Percentiles rank a stretch among this genome's conserved stretches.
Evolutionary conservation across 163 green algal species (phyloP).

Genomic region (Scenedesmus sp.): DNA sequence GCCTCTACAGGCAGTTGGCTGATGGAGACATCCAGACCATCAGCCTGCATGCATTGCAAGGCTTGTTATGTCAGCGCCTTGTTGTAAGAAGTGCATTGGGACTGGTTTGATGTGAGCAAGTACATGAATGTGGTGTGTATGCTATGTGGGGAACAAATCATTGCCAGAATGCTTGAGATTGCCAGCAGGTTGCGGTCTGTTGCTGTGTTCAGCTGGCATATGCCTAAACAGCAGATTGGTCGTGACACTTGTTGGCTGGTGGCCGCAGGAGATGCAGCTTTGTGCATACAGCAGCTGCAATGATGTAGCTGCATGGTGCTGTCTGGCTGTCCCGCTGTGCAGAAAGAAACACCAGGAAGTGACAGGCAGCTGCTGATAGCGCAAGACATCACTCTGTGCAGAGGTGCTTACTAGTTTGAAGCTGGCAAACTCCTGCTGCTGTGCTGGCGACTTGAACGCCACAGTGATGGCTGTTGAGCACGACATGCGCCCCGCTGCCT

Average conservation of each 20-base stretch:
- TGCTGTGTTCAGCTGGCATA: no score
- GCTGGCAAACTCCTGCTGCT: constrained; percentile 4
- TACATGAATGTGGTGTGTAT: background rate
- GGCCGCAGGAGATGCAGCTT: background rate
- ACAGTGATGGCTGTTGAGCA: background rate
- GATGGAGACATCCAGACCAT: background rate
- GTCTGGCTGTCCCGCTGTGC: no score
- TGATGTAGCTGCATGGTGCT: background rate
- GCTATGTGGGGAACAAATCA: no score
- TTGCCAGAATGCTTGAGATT: no score
- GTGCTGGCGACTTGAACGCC: background rate
- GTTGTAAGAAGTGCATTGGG: no score
- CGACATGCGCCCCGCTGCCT: background rate
- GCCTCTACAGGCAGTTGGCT: background rate
- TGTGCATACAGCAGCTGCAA: background rate
- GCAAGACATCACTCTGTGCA: background rate
- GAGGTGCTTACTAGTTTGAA: background rate
- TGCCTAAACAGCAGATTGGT: no score
- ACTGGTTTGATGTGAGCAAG: no score
- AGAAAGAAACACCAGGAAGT: background rate
- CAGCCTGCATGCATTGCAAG: background rate
- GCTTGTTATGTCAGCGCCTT: no score
- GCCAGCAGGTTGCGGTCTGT: no score
- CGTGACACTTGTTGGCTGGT: background rate
- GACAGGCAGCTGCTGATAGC: background rate